Conservation (phyloP, 202 grass and related monocot genomes). For the Brachypodium distachyon region DNA sequence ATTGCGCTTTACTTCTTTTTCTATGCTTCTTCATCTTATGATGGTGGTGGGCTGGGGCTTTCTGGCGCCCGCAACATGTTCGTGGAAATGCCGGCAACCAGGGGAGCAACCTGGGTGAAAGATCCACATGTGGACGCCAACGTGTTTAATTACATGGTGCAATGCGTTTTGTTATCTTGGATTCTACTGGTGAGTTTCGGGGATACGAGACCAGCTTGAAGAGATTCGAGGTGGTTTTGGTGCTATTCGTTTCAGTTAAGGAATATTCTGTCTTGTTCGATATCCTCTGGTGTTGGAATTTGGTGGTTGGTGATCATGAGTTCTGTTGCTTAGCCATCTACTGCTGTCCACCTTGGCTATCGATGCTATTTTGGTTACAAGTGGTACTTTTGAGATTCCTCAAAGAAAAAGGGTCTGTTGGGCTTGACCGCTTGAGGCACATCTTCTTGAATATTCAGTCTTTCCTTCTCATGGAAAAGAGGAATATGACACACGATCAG, state of each 20-base stretch:
- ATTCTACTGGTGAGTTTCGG: not conserved
- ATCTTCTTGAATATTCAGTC: constrained; percentile 10
- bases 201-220: not conserved
- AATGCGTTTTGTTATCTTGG: not conserved
- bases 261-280: constrained; percentile 15
- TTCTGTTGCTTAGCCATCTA: not conserved
- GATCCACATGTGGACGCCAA: not conserved
- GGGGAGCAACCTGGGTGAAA: not conserved
- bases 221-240: constrained; percentile 9
- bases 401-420: not conserved
- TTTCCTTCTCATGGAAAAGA: not conserved
- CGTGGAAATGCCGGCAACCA: constrained; percentile 20
- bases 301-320: not conserved
- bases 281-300: not conserved
- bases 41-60: not conserved
- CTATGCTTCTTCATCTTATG: not conserved
- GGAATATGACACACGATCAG: not conserved
- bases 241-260: not conserved
- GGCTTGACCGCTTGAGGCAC: not conserved
- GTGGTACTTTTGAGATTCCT: not conserved
- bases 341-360: not conserved
- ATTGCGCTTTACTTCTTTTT: no score
- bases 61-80: not conserved
- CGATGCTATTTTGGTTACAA: not conserved
- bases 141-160: not conserved